Conservation (phyloP, 2,329 filamentous ascomycete species). For the Dothideomycetes sp. region DNA sequence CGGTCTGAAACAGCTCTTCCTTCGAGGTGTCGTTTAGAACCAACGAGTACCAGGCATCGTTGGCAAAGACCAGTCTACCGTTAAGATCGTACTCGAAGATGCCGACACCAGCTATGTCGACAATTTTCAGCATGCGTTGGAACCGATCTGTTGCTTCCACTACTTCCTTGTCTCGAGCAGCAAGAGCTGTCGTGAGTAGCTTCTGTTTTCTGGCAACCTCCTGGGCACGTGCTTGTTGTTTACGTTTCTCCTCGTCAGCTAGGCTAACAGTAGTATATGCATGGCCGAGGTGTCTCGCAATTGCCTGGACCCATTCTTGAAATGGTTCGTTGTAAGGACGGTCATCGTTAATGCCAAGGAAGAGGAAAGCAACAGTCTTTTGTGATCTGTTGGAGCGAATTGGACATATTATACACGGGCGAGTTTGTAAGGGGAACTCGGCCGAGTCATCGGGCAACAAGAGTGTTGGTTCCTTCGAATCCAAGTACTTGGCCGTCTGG, state of each 20-base stretch:
- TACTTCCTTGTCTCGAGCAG: conserved; percentile 9
- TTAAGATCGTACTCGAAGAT: conserved; percentile 15
- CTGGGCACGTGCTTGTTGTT: conserved; percentile 3
- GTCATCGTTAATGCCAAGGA: conserved; percentile 8
- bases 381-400: conserved; percentile 7
- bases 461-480: neutral
- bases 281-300: conserved; percentile 12
- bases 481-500: neutral
- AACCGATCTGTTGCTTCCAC: conserved; percentile 6
- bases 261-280: conserved; percentile 1
- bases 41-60: conserved; percentile 13
- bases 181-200: conserved; percentile 5
- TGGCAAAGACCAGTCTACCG: conserved; percentile 10
- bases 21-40: too few relatives aligned
- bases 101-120: conserved; percentile 15
- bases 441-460: neutral
- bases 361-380: conserved; percentile 11
- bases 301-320: conserved; percentile 9
- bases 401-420: conserved; percentile 4
- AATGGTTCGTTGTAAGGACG: conserved; percentile 12
- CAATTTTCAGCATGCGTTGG: conserved; percentile 13
- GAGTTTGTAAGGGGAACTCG: neutral
- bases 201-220: conserved; percentile 4
- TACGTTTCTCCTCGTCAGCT: conserved; percentile 1
- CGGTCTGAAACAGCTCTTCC: too few relatives aligned